A percentile compares a stretch with the other conserved stretches of the same genome.
Evolutionary conservation across 2,329 filamentous ascomycete species (phyloP).

Genomic region (Scedosporium aurantiacum): DNA sequence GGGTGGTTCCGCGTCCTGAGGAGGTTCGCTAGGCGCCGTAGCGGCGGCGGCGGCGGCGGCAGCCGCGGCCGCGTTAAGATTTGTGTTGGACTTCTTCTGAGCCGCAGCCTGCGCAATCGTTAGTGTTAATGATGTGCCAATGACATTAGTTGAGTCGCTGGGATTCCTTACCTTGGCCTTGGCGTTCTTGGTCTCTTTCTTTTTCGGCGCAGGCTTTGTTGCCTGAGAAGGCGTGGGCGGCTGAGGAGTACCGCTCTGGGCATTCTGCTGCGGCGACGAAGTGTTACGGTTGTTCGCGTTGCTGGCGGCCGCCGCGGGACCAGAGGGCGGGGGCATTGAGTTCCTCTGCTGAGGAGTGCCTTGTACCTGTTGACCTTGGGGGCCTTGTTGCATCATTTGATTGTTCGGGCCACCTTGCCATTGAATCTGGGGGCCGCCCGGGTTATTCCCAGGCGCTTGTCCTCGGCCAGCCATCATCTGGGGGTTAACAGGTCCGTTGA

Average conservation of each 20-base stretch:
- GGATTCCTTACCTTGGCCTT: slow-evolving; percentile 53
- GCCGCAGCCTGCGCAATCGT: slow-evolving; percentile 34
- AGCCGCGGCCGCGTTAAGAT: slow-evolving; percentile 25
- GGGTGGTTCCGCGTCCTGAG: slow-evolving; percentile 45
- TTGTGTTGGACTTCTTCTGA: slow-evolving; percentile 53
- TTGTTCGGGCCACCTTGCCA: slow-evolving; percentile 29
- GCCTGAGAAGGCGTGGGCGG: slow-evolving; percentile 67
- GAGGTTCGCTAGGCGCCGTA: slow-evolving; percentile 45
- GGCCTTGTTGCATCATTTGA: slow-evolving; percentile 27
- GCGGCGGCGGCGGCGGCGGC: slow-evolving; percentile 29
- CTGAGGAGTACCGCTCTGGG: slow-evolving; percentile 36
- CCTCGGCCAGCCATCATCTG: slow-evolving; percentile 46
- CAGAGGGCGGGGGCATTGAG: slow-evolving; percentile 56
- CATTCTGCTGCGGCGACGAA: slow-evolving; percentile 49
- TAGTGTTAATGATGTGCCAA: background rate
- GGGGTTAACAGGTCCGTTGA: slow-evolving; percentile 47
- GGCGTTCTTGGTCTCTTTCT: slow-evolving; percentile 57
- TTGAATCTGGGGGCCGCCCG: slow-evolving; percentile 20
- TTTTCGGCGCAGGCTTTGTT: slow-evolving; percentile 66
- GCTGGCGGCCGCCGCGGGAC: slow-evolving; percentile 36
- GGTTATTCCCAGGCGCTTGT: slow-evolving; percentile 16
- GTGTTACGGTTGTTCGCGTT: slow-evolving; percentile 43
- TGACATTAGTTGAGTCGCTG: background rate
- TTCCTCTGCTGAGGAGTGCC: slow-evolving; percentile 59
- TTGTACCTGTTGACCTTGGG: slow-evolving; percentile 39